Evolutionary conservation across 768 basidiomycete genomes (phyloP).

Genomic region (Melanogaster broomeanus): DNA sequence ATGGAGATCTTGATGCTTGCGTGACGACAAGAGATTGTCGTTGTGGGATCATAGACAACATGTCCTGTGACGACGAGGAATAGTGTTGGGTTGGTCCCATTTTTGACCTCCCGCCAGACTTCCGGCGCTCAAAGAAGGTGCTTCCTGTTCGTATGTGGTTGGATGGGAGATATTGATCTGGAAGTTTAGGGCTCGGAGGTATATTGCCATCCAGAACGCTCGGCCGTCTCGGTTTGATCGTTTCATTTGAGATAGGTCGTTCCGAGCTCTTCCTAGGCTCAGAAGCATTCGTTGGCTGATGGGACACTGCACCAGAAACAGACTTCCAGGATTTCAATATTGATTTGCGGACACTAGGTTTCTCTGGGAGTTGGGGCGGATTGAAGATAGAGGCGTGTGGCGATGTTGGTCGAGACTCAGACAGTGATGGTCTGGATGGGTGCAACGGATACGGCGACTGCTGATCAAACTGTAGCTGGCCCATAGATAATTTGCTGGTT

Average conservation of each 20-base stretch:
- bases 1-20: conserved; percentile 22
- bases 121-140: conserved; percentile 30
- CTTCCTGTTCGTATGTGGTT: conserved; percentile 35
- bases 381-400: conserved; percentile 14
- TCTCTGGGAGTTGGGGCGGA: conserved; percentile 43
- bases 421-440: conserved; percentile 34
- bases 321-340: conserved; percentile 70
- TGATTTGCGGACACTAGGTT: conserved; percentile 58
- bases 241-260: conserved; percentile 35
- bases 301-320: conserved; percentile 37
- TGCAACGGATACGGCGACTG: conserved; percentile 65
- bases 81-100: conserved; percentile 17
- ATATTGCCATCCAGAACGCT: conserved; percentile 49
- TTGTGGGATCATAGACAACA: conserved; percentile 15
- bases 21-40: conserved; percentile 13
- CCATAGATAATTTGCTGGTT: conserved; percentile 35
- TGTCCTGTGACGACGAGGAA: conserved; percentile 34
- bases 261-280: conserved; percentile 43
- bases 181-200: conserved; percentile 65
- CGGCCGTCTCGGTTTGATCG: conserved; percentile 44
- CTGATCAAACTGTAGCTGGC: conserved; percentile 69
- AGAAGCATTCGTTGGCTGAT: conserved; percentile 26
- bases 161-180: conserved; percentile 45
- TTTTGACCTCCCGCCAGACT: conserved; percentile 18
- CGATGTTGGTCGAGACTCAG: conserved; percentile 32